Evolutionary conservation across 2,329 filamentous ascomycete species (phyloP).

Genomic region (Pseudopithomyces chartarum): DNA sequence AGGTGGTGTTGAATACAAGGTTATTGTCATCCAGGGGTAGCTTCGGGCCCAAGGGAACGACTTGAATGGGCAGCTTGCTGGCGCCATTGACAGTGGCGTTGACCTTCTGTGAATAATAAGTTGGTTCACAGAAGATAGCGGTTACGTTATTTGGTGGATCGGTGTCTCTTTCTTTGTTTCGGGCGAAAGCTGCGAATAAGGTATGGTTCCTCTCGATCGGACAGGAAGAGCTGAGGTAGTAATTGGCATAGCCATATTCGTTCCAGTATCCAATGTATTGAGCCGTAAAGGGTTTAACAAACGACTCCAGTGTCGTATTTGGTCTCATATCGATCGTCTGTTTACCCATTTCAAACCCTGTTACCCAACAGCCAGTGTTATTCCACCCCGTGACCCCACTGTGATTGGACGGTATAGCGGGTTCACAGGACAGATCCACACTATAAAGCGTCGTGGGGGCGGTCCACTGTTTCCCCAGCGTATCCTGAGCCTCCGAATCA

Average conservation of each 20-base stretch:
- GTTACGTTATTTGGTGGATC: slow-evolving; percentile 26
- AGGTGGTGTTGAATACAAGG: slow-evolving; percentile 45
- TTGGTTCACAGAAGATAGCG: slow-evolving; percentile 25
- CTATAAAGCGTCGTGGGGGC: slow-evolving; percentile 37
- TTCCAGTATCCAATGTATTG: slow-evolving; percentile 53
- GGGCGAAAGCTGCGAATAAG: slow-evolving; percentile 25
- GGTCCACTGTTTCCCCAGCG: slow-evolving; percentile 18
- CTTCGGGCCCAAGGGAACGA: slow-evolving; percentile 29
- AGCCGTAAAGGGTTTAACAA: slow-evolving; percentile 30
- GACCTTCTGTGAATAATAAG: slow-evolving; percentile 55
- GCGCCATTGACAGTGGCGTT: slow-evolving; percentile 44
- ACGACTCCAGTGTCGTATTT: too few species aligned
- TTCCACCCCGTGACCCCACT: background rate
- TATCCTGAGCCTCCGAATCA: background rate
- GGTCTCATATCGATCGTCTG: slow-evolving; percentile 3
- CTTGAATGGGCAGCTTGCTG: background rate
- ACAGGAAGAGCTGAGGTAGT: slow-evolving; percentile 43
- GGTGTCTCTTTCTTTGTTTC: slow-evolving; percentile 14
- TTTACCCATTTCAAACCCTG: slow-evolving; percentile 17
- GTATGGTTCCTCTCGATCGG: slow-evolving; percentile 40
- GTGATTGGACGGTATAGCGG: slow-evolving; percentile 22
- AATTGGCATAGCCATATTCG: slow-evolving; percentile 31
- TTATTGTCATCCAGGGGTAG: slow-evolving; percentile 18
- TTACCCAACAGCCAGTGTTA: slow-evolving; percentile 25
- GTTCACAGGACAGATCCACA: slow-evolving; percentile 42